These are phyloP conservation scores for Saccharomyces eubayanus DNA, from an alignment of 805 yeast species.

Conservation along the genomic window DNA sequence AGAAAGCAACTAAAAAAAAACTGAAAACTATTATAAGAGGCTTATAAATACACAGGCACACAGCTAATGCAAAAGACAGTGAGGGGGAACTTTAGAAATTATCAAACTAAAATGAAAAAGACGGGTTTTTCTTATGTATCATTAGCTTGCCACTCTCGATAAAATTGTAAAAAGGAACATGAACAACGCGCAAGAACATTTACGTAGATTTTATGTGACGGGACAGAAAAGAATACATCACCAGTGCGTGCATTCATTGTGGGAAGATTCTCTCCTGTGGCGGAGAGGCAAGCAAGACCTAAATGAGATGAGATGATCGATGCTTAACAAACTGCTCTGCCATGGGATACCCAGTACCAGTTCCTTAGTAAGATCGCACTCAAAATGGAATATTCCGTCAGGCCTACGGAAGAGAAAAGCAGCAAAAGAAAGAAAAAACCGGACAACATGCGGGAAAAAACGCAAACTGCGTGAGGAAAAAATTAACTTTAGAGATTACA, in stretches of 20 bases:
- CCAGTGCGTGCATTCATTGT: not conserved
- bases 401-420: not conserved
- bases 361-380: not conserved
- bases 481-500: not conserved
- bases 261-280: not conserved
- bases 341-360: not conserved
- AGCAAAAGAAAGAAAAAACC: not conserved
- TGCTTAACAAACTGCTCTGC: not conserved
- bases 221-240: not conserved
- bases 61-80: not conserved
- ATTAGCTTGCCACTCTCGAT: not conserved
- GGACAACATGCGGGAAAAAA: not conserved
- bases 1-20: not conserved
- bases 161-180: not conserved
- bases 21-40: not conserved
- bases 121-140: not conserved
- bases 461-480: not conserved
- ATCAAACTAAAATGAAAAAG: not conserved
- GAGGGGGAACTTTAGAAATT: not conserved
- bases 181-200: not conserved
- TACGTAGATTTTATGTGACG: not conserved
- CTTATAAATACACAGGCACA: not conserved
- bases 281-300: not conserved
- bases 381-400: not conserved
- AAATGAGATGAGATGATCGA: not conserved